Evolutionary conservation across 225 moss, liverwort and hornwort species (phyloP).

Genomic region (Pseudisothecium myosuroides): DNA sequence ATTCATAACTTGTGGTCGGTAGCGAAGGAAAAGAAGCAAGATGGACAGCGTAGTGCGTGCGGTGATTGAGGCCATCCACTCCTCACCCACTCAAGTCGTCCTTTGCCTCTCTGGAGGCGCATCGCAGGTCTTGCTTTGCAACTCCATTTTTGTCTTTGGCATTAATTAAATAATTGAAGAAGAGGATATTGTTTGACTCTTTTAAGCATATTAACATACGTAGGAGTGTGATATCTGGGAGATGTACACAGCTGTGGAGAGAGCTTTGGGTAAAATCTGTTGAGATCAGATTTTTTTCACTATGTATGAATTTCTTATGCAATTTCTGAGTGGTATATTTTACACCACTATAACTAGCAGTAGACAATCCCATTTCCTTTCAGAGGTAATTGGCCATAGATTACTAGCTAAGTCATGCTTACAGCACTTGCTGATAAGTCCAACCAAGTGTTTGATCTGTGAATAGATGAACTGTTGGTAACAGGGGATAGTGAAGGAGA

Average conservation of each 20-base stretch:
- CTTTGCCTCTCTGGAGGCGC: constrained; percentile 74
- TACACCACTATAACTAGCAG: not conserved
- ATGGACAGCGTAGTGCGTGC: constrained; percentile 60
- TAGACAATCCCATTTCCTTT: not conserved
- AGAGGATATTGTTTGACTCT: not conserved
- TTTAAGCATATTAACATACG: not conserved
- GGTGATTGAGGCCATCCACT: constrained; percentile 73
- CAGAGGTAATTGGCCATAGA: not conserved
- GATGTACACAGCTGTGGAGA: not conserved
- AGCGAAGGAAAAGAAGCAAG: not conserved
- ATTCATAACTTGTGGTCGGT: not conserved
- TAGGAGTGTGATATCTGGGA: not conserved
- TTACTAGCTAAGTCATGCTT: not conserved
- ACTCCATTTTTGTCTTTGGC: not conserved
- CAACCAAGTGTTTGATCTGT: not conserved
- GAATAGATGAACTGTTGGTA: not conserved
- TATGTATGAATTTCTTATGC: not conserved
- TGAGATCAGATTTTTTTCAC: not conserved
- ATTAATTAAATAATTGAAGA: not conserved
- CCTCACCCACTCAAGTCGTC: constrained; percentile 60
- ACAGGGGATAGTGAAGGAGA: not conserved
- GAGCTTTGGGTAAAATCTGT: not conserved
- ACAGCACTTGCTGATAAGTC: not conserved
- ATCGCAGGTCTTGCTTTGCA: constrained; percentile 47
- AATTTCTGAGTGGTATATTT: not conserved